Percentiles rank a stretch among this genome's conserved stretches.
These are phyloP conservation scores for Theobroma grandiflorum DNA, from an alignment of 441 rosid species.

Conservation along the genomic window DNA sequence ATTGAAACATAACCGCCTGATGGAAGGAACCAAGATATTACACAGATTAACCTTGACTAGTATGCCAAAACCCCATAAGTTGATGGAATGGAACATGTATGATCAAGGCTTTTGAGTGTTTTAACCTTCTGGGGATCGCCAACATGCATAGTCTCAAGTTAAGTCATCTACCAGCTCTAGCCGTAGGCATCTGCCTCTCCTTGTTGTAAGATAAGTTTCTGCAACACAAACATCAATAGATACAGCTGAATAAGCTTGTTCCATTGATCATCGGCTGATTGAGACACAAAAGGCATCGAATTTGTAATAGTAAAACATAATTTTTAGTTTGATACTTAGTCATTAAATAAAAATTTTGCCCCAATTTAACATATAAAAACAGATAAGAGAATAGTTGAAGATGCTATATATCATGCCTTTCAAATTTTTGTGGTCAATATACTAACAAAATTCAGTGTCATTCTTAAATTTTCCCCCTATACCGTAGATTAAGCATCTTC, in stretches of 20 bases:
- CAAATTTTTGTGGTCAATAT: neutral
- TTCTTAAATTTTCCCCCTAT: neutral
- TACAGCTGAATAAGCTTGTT: neutral
- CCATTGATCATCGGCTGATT: too few species aligned
- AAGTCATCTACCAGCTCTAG: neutral
- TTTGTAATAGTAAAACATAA: too few species aligned
- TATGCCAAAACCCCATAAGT: neutral
- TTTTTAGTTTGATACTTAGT: too few species aligned
- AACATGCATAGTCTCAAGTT: neutral
- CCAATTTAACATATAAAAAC: too few species aligned
- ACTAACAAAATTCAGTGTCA: neutral
- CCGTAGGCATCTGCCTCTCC: neutral
- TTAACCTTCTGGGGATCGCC: neutral
- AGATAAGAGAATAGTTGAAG: too few species aligned
- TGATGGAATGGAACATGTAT: neutral
- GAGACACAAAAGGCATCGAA: too few species aligned
- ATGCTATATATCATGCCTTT: too few species aligned
- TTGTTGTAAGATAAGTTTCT: neutral
- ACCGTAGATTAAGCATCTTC: neutral
- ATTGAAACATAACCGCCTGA: neutral
- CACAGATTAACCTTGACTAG: neutral
- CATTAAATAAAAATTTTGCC: too few species aligned
- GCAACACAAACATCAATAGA: neutral
- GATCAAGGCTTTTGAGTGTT: neutral
- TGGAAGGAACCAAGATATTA: neutral